phyloP scores from a whole-genome alignment of 192 early-diverging fungal species.

The Radiomyces spectabilis region DNA sequence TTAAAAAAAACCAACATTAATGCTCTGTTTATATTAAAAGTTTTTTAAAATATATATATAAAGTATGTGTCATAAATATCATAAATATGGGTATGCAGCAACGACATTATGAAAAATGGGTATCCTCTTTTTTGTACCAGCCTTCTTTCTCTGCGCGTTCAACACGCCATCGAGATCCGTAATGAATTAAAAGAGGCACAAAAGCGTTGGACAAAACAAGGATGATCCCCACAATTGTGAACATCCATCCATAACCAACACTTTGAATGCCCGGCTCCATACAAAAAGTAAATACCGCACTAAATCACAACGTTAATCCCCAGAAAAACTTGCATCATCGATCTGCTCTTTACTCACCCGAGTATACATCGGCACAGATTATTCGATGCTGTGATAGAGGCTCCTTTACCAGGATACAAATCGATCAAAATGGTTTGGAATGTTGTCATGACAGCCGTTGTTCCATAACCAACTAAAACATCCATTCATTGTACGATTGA shows the following conservation, averaged over 20 bases:
- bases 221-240: background rate
- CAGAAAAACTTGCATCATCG: too few species aligned
- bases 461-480: conserved; percentile 1
- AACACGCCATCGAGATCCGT: background rate
- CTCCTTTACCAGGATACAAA: conserved; percentile 5
- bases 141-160: background rate
- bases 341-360: conserved; percentile 3
- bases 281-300: background rate
- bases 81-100: too few species aligned
- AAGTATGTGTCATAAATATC: too few species aligned
- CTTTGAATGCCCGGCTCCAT: background rate
- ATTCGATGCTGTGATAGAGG: conserved; percentile 19
- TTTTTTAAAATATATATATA: too few species aligned
- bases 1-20: too few species aligned
- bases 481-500: too few species aligned
- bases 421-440: conserved; percentile 11
- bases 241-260: background rate
- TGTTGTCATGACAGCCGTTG: background rate
- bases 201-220: background rate
- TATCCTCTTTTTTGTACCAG: background rate
- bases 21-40: too few species aligned
- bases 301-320: background rate
- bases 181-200: background rate
- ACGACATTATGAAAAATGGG: background rate
- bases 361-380: conserved; percentile 16